Base-by-base conservation (phyloP, 768 basidiomycete genomes). In the Boletus vermiculosoides region DNA sequence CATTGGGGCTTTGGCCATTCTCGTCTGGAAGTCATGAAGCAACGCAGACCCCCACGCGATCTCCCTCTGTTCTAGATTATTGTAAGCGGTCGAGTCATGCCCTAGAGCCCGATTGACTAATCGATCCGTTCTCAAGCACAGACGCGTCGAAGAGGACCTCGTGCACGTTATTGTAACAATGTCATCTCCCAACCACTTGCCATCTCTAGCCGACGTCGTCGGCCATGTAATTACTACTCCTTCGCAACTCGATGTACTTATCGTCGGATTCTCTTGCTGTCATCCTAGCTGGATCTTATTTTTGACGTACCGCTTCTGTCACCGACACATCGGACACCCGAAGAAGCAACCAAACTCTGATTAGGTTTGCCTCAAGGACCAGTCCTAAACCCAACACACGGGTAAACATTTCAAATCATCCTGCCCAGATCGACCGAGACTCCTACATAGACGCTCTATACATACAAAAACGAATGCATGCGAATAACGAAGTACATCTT, bases 11-110 rank as follows among this genome's bases (percentile, higher is more conserved):
- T 86, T 95, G 66, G 95, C 95, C 58, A 85, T 98, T 76, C 87
- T 98, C 73, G 85, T 94, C 78, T 94, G 92, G 92, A 94, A 92
- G 78, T 93, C 92, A 82, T 93, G 76, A 76, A 76, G 49, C 47
- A 39, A 54, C 55, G 42, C 23, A 53, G 16, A 23, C 22, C 39
- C 45, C 18, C 52, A 56, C 48, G 36, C 50, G 39, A 61, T 54
- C 55, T 50, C 52, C 47, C 44, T 48, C 49, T 52, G 50, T 51
- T 52, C 55, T 63, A 68, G 70, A 70, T 59, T 57, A 64, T 61
- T 48, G 71, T 72, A 45, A 49, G 70, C n/a, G 18, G 4, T 48
- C 52, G 15, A 11, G 25, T 30, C 25, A 6, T 45, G 25, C 41
- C 15, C 22, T 15, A 20, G 18, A 8, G 20, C 10, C 25, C 37